Percentiles rank a stretch among this genome's conserved stretches.
These are phyloP conservation scores for Tolypocladium pustulatum DNA, from an alignment of 2,329 filamentous ascomycete genomes.

Conservation along the genomic window DNA sequence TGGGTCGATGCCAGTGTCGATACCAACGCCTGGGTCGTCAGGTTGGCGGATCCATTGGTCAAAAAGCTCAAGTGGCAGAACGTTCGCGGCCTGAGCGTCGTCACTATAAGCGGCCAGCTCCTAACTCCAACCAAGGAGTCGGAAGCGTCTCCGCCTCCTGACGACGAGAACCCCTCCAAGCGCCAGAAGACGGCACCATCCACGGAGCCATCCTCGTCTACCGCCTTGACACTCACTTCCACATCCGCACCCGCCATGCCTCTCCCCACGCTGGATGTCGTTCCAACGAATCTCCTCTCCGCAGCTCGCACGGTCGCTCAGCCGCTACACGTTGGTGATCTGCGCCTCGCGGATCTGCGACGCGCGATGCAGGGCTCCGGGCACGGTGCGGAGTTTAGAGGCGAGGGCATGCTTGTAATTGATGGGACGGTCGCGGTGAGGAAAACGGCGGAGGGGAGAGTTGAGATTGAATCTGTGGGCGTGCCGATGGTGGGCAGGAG, in stretches of 20 bases:
- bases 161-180: slow-evolving; percentile 36
- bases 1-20: slow-evolving; percentile 86
- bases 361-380: slow-evolving; percentile 73
- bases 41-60: slow-evolving; percentile 73
- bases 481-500: slow-evolving; percentile 24
- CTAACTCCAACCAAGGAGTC: slow-evolving; percentile 22
- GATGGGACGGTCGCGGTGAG: slow-evolving; percentile 81
- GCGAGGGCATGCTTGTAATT: slow-evolving; percentile 83
- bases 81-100: slow-evolving; percentile 78
- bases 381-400: slow-evolving; percentile 83
- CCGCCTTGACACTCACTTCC: not conserved
- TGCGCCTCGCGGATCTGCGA: slow-evolving; percentile 78
- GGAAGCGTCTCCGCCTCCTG: slow-evolving; percentile 2
- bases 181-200: slow-evolving; percentile 34
- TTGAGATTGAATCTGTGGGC: slow-evolving; percentile 76
- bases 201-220: slow-evolving; percentile 8
- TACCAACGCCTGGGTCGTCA: slow-evolving; percentile 94
- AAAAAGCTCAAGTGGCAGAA: slow-evolving; percentile 91
- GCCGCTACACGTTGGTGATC: slow-evolving; percentile 87
- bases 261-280: slow-evolving; percentile 41
- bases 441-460: slow-evolving; percentile 76
- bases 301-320: slow-evolving; percentile 69
- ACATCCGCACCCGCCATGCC: slow-evolving; percentile 12
- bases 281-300: slow-evolving; percentile 52
- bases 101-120: slow-evolving; percentile 74